Conservation (phyloP, 192 early-diverging fungal genomes). For the Entophlyctis luteolus region DNA sequence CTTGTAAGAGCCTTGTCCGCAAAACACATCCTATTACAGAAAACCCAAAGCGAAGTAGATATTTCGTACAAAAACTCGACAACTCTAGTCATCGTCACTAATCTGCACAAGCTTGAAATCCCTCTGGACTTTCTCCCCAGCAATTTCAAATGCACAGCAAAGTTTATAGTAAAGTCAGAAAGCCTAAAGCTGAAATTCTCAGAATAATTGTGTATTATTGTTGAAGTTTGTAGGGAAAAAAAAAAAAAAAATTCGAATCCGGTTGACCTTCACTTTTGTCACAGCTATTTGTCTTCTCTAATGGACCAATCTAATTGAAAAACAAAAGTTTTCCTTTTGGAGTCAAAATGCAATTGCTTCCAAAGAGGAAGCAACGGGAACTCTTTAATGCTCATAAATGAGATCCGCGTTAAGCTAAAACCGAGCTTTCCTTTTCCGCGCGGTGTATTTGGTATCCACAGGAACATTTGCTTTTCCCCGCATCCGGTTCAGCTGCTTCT, state of each 20-base stretch:
- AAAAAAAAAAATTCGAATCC: too few species aligned
- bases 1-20: not conserved
- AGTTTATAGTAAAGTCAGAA: constrained; percentile 13
- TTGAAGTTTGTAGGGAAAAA: not conserved
- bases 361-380: not conserved
- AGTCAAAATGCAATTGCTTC: not conserved
- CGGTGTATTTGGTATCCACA: constrained; percentile 90
- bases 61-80: not conserved
- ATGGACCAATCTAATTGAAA: not conserved
- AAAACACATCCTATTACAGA: not conserved
- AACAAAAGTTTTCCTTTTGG: not conserved
- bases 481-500: constrained; percentile 80
- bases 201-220: not conserved
- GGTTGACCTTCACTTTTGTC: not conserved
- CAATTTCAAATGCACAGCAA: not conserved
- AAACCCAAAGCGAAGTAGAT: not conserved
- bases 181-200: constrained; percentile 4
- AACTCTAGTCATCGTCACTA: not conserved
- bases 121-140: not conserved
- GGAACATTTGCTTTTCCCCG: constrained; percentile 76
- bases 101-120: not conserved
- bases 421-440: constrained; percentile 78
- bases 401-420: too few species aligned
- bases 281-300: not conserved
- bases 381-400: too few species aligned